Evolutionary conservation across 805 yeast species (phyloP), one percentile per base, ranked within the genome.

Genomic region (Candida multigemmis): DNA sequence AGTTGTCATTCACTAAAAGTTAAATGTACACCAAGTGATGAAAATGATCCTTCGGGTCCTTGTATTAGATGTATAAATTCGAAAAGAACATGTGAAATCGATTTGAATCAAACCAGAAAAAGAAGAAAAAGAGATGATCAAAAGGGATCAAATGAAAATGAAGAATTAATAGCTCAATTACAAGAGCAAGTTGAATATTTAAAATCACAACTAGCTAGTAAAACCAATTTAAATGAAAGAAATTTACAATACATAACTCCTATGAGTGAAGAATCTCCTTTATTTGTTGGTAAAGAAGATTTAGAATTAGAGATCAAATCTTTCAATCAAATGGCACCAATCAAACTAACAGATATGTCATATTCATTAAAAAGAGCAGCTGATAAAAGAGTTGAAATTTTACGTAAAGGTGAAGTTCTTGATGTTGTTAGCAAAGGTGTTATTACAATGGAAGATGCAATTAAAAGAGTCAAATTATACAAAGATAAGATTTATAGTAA

Each of bases 1-100:
- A 60, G 72, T n/a, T 86, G 96, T 46, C 94, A 89, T 42, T 49
- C 81, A 1, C 63, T 84, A 26, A 86, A 86, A 45, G 95, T 86
- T 18, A 74, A 79, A 40, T 86, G 96, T 51, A 73, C 79, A 6
- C 91, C 94, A 0, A 60, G 77, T 1, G 77, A 77, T 43, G 49
- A 61, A 21, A 42, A 59, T 16, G 69, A 77, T 32, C 75, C 76
- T 7, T 49, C 61, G 2, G 75, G 79, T 3, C 73, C 87, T 0
- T 86, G 96, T 52, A 54, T 68, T 8, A 63, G 96, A 22, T 86
- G 96, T 44, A 35, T 69, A 14, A 80, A 74, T 46, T 63, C 78
- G 16, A 65, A 68, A 21, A 63, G 74, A 35, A 50, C 50, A 18
- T 86, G 96, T 53, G 76, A 74, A 33, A 73, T 79, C 28, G 85